Evolutionary conservation across 768 basidiomycete genomes (phyloP), one percentile per base, ranked within the genome.

Genomic region (Tulasnella sp.): DNA sequence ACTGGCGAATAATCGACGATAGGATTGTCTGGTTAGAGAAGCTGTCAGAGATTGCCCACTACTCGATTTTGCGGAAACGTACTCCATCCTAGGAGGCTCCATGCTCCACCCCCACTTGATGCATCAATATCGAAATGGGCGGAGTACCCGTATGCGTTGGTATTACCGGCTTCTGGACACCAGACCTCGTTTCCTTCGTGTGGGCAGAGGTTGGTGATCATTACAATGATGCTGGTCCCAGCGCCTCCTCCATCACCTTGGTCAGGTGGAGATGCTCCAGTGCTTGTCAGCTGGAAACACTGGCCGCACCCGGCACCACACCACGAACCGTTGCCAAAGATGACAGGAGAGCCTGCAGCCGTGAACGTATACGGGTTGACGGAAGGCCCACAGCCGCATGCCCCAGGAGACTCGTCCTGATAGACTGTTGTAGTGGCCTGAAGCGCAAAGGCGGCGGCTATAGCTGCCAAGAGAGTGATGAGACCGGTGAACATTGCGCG

Each of bases 251-350:
- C 75, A 16, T 44, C 34, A 9, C 75, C 75, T 76, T 76, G 44
- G 11, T 34, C 75, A 14, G 75, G 75, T 31, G 75, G 75, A 16
- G 75, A 76, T 3, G n/a, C n/a, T 14, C 75, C 75, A 2, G 75
- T 76, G 44, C 75, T 76, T 42, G 75, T 76, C 20, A 76, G n/a
- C 16, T 48, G 44, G 24, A 46, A 76, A 42, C 75, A 76, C 16
- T 76, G 44, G 12, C 75, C 75, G 44, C 75, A 76, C 16, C 75
- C 75, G 8, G 16, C 28, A 8, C 75, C 75, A 34, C 75, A 76
- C 75, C 75, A 76, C n/a, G 75, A 48, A 48, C 75, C 75, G n/a
- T 34, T 24, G 12, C 75, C 75, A 48, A 76, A 76, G 44, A 76
- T 44, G 18, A 41, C 24, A 22, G 44, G 44, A 48, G 75, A 76